Conservation (phyloP, 345 rosid genomes). For the Gossypium stocksii region DNA sequence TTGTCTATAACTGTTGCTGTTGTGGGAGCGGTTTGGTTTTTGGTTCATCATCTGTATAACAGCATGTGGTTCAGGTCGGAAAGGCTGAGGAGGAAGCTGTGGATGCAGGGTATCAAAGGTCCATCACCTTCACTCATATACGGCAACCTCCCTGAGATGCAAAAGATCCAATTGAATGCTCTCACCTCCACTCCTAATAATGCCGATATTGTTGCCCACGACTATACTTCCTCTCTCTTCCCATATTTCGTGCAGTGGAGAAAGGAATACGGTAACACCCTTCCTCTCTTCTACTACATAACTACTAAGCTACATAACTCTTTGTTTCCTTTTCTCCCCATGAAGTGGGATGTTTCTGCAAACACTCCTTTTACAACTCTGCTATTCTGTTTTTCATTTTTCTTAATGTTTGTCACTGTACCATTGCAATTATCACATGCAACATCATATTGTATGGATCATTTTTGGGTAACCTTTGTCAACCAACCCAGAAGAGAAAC, state of each 20-base stretch:
- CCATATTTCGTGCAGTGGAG: slow-evolving; percentile 79
- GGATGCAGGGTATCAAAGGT: slow-evolving; percentile 60
- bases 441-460: background rate
- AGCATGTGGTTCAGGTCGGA: slow-evolving; percentile 24
- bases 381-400: background rate
- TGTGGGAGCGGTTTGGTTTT: slow-evolving; percentile 4
- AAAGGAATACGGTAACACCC: slow-evolving; percentile 54
- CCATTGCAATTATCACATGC: slow-evolving; percentile 10
- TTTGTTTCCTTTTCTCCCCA: background rate
- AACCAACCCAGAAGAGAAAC: background rate
- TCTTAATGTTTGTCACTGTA: background rate
- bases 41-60: slow-evolving; percentile 6
- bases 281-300: background rate
- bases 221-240: slow-evolving; percentile 66
- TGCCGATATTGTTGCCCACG: slow-evolving; percentile 46
- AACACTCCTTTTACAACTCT: background rate
- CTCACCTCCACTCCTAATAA: background rate
- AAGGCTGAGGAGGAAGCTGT: slow-evolving; percentile 40
- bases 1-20: background rate
- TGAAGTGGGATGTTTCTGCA: background rate
- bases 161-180: slow-evolving; percentile 33
- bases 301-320: too few species aligned
- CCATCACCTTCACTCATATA: slow-evolving; percentile 57
- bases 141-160: slow-evolving; percentile 73
- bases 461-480: background rate